A percentile compares a stretch with the other conserved stretches of the same genome.
These are phyloP conservation scores for Trametes versicolor DNA, from an alignment of 1,284 basidiomycete species.

Conservation along the genomic window DNA sequence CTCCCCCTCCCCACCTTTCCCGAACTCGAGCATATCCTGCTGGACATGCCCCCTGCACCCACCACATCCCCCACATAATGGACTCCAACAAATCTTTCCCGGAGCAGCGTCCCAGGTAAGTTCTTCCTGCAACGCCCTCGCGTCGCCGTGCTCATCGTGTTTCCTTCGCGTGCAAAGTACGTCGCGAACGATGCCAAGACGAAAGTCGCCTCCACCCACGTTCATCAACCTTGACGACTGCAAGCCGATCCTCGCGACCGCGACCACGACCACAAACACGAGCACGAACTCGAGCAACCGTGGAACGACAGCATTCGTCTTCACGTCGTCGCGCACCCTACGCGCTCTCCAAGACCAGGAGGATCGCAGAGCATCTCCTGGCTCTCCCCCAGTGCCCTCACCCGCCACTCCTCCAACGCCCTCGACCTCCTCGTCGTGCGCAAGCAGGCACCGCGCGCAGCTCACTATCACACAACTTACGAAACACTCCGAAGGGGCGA, in stretches of 20 bases:
- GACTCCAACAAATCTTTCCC: constrained; percentile 8
- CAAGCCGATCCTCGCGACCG: constrained; percentile 35
- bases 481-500: constrained; percentile 42
- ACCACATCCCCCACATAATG: constrained; percentile 46
- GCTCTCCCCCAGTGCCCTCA: constrained; percentile 17
- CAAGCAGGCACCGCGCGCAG: constrained; percentile 13
- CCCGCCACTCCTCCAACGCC: constrained; percentile 21
- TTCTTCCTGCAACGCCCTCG: neutral
- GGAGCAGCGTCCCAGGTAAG: constrained; percentile 14
- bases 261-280: constrained; percentile 50
- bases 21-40: constrained; percentile 23
- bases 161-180: constrained; percentile 6
- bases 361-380: constrained; percentile 9
- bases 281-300: constrained; percentile 59
- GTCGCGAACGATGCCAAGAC: constrained; percentile 16
- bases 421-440: constrained; percentile 6
- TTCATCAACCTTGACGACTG: constrained; percentile 43
- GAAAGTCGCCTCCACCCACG: constrained; percentile 39
- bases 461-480: constrained; percentile 40
- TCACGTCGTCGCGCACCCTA: constrained; percentile 43
- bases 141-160: neutral
- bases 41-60: constrained; percentile 65
- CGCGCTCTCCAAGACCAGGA: constrained; percentile 32
- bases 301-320: constrained; percentile 41
- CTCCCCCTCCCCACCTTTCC: constrained; percentile 11